Percentiles rank a stretch among this genome's conserved stretches.
phyloP scores from a whole-genome alignment of 345 rosid species.

The Moricandia arvensis region DNA sequence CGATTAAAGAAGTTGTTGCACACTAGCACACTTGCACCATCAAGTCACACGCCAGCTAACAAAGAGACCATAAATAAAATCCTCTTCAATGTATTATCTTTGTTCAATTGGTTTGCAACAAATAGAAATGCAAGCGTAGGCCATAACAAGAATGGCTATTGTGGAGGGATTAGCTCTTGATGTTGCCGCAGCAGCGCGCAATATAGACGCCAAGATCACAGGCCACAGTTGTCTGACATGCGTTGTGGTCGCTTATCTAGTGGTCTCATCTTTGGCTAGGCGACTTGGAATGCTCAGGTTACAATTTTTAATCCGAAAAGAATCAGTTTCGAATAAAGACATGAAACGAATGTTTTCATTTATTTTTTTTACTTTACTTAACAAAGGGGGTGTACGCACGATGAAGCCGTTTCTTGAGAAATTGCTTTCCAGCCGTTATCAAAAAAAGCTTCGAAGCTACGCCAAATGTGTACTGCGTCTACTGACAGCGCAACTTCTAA shows the following conservation, averaged over 20 bases:
- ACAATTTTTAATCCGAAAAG: neutral
- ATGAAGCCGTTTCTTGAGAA: slow-evolving; percentile 77
- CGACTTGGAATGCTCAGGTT: slow-evolving; percentile 86
- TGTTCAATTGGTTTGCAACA: neutral
- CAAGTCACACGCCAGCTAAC: slow-evolving; percentile 19
- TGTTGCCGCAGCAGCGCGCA: slow-evolving; percentile 23
- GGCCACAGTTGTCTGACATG: slow-evolving; percentile 63
- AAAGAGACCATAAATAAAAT: slow-evolving; percentile 1
- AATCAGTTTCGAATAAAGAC: neutral
- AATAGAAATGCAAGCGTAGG: neutral
- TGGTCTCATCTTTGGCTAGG: slow-evolving; percentile 87
- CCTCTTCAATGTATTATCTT: slow-evolving; percentile 4
- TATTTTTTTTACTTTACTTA: neutral
- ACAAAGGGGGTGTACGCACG: slow-evolving; percentile 81
- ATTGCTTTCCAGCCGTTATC: slow-evolving; percentile 69
- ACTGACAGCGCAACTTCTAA: slow-evolving; percentile 52
- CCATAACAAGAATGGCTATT: slow-evolving; percentile 43
- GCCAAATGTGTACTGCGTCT: slow-evolving; percentile 43
- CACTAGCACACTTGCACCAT: neutral
- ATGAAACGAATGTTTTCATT: neutral
- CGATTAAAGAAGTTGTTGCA: slow-evolving; percentile 9
- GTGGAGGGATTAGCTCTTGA: slow-evolving; percentile 51
- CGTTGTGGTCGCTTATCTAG: slow-evolving; percentile 76
- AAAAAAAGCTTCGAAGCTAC: slow-evolving; percentile 49
- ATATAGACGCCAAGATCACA: slow-evolving; percentile 44